These are phyloP conservation scores for Trypanosoma conorhini DNA, from an alignment of 208 protist genomes.

Conservation along the genomic window DNA sequence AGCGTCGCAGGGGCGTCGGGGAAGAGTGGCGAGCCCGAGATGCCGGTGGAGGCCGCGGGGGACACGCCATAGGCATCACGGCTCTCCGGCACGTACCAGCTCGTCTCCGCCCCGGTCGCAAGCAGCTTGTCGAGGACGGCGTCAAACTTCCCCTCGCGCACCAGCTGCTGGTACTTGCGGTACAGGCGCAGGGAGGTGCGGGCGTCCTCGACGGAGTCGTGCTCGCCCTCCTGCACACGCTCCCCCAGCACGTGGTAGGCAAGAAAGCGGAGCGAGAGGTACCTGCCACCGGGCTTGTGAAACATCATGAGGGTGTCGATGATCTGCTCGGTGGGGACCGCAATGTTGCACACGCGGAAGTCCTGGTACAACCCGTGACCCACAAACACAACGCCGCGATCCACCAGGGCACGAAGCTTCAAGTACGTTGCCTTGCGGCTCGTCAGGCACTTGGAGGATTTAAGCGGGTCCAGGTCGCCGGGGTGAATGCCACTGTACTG, in stretches of 20 bases:
- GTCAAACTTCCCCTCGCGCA: conserved; percentile 77
- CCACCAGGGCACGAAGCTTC: conserved; percentile 93
- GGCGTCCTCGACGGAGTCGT: conserved; percentile 97
- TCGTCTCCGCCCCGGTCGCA: conserved; percentile 84
- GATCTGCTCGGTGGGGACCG: conserved; percentile 94
- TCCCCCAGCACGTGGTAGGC: conserved; percentile 93
- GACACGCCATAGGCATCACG: conserved; percentile 50
- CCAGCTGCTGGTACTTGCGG: conserved; percentile 81
- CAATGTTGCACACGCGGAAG: conserved; percentile 97
- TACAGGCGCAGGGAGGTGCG: conserved; percentile 93
- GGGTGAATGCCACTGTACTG: conserved; percentile 95
- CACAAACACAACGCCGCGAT: conserved; percentile 93
- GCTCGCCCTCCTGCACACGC: conserved; percentile 95
- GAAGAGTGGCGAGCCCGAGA: conserved; percentile 63
- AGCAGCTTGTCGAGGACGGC: conserved; percentile 80
- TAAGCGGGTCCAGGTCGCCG: conserved; percentile 93
- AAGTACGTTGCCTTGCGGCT: conserved; percentile 95
- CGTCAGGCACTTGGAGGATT: conserved; percentile 92
- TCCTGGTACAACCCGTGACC: conserved; percentile 96
- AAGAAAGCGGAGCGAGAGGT: conserved; percentile 95
- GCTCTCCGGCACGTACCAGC: conserved; percentile 89
- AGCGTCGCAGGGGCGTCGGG: conserved; percentile 3
- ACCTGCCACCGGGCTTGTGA: conserved; percentile 84
- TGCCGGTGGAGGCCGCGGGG: conserved; percentile 36
- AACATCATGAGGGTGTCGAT: conserved; percentile 97